phyloP scores from a whole-genome alignment of 805 yeast species.

The Candida palmyrensis region DNA sequence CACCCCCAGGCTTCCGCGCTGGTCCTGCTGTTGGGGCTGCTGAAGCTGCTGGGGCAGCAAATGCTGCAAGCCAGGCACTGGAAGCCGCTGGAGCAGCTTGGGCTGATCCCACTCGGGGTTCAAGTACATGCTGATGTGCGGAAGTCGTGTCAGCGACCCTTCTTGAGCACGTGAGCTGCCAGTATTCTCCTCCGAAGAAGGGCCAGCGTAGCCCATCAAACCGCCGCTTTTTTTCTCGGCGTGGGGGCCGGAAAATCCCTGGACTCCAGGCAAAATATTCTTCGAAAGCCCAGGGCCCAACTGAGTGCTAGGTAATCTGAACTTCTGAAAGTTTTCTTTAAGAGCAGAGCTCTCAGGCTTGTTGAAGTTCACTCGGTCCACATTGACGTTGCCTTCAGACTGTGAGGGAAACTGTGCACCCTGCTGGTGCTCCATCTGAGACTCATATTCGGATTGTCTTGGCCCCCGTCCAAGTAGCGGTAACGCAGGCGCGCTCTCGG shows the following conservation, averaged over 20 bases:
- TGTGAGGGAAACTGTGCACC: no score
- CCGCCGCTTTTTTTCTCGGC: background rate
- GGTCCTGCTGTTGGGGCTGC: slow-evolving; percentile 6
- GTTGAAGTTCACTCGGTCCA: slow-evolving; percentile 8
- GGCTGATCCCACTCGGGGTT: slow-evolving; percentile 4
- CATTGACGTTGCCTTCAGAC: slow-evolving; percentile 3
- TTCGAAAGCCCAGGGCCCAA: no score
- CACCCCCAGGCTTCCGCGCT: slow-evolving; percentile 4
- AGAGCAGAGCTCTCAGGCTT: slow-evolving; percentile 9
- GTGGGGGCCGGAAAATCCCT: no score
- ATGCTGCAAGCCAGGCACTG: no score
- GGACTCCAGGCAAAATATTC: no score
- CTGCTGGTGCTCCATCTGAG: no score
- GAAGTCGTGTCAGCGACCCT: slow-evolving; percentile 4
- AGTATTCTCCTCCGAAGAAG: background rate
- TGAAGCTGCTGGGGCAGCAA: slow-evolving; percentile 6
- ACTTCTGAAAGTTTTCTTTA: slow-evolving; percentile 13
- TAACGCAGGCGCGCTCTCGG: background rate
- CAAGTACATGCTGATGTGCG: slow-evolving; percentile 2
- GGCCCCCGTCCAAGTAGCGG: background rate
- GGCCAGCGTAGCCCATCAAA: background rate
- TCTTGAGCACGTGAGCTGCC: no score
- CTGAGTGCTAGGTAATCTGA: slow-evolving; percentile 8
- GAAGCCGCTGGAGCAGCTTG: background rate
- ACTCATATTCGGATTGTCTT: slow-evolving; percentile 1